Conservation (phyloP, 495 filamentous ascomycete genomes). For the Lasiosphaeria ovina region DNA sequence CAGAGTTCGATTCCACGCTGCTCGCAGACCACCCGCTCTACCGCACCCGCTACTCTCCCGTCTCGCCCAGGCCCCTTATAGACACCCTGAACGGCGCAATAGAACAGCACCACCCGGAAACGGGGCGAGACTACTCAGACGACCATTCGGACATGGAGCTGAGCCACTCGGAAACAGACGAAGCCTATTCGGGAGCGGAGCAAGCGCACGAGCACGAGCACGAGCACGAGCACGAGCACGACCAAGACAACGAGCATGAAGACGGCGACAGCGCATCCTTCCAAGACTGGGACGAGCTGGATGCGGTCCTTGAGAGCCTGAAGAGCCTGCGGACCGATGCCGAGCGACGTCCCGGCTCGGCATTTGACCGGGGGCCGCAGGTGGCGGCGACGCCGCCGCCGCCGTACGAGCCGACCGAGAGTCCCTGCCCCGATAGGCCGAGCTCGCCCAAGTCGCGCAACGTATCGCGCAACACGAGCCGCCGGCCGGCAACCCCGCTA, state of each 20-base stretch:
- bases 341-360: constrained; percentile 16
- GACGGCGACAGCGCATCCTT: background rate
- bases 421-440: constrained; percentile 19
- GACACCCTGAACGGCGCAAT: background rate
- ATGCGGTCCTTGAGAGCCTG: constrained; percentile 13
- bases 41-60: constrained; percentile 11
- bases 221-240: constrained; percentile 6
- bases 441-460: constrained; percentile 27
- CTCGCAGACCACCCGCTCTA: background rate
- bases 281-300: constrained; percentile 15
- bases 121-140: no score
- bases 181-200: background rate
- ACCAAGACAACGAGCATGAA: constrained; percentile 8
- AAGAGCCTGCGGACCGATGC: constrained; percentile 10
- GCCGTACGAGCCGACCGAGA: constrained; percentile 1
- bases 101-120: no score
- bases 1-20: background rate
- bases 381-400: background rate
- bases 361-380: constrained; percentile 6
- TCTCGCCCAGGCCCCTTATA: constrained; percentile 10
- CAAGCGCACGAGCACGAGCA: background rate
- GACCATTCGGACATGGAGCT: no score
- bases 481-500: constrained; percentile 1
- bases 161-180: constrained; percentile 9
- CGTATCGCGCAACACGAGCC: constrained; percentile 20